Conservation (phyloP, 495 filamentous ascomycete genomes). For the Penicillium canariense region DNA sequence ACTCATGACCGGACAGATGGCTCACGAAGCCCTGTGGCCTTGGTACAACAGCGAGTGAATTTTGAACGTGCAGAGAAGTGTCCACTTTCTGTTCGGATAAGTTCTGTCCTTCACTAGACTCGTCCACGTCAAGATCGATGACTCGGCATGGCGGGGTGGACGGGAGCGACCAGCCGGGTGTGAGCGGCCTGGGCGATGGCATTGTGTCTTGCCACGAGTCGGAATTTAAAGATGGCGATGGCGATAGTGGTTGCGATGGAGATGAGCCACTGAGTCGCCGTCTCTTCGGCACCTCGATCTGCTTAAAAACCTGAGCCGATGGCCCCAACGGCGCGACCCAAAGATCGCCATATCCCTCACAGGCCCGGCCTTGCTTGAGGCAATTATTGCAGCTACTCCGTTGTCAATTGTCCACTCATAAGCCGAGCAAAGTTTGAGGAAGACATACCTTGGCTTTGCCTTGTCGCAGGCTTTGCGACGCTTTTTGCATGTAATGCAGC, state of each 20-base stretch:
- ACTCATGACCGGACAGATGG: slow-evolving; percentile 36
- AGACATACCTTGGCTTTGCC: slow-evolving; percentile 39
- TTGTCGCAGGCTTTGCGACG: slow-evolving; percentile 47
- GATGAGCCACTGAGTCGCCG: slow-evolving; percentile 20
- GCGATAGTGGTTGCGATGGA: slow-evolving; percentile 14
- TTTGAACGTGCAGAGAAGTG: neutral
- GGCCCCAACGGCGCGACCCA: slow-evolving; percentile 42
- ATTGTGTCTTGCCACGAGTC: slow-evolving; percentile 14
- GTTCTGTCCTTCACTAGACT: neutral
- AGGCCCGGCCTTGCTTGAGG: slow-evolving; percentile 35
- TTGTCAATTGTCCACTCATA: slow-evolving; percentile 4
- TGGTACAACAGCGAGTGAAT: slow-evolving; percentile 8
- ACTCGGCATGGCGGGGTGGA: slow-evolving; percentile 8
- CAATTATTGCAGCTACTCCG: slow-evolving; percentile 40
- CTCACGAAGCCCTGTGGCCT: slow-evolving; percentile 20
- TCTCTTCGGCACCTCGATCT: slow-evolving; percentile 26
- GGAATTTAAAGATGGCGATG: slow-evolving; percentile 19
- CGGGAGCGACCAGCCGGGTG: slow-evolving; percentile 8
- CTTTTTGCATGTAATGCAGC: slow-evolving; percentile 45
- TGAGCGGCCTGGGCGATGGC: slow-evolving; percentile 11
- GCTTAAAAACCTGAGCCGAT: slow-evolving; percentile 32
- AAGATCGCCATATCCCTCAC: slow-evolving; percentile 46
- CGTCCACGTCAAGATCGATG: slow-evolving; percentile 1
- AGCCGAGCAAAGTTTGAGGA: neutral
- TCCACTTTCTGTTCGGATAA: neutral